Evolutionary conservation across 2,329 filamentous ascomycete genomes (phyloP).

Genomic region (Aureobasidium sp.): DNA sequence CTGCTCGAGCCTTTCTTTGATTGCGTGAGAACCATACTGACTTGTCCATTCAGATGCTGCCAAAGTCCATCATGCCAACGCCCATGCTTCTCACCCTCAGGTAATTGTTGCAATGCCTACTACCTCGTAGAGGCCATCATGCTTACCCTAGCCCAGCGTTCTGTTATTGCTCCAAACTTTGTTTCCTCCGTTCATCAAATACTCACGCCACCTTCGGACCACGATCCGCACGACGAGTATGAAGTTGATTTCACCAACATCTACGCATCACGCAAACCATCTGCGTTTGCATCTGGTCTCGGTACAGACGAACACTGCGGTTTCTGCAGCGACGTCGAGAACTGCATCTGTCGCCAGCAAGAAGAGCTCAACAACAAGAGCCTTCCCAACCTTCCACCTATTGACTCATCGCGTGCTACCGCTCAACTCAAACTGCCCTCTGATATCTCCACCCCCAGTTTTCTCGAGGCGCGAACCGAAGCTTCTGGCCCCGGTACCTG

Average conservation of each 20-base stretch:
- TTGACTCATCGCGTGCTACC: neutral
- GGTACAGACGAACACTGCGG: slow-evolving; percentile 17
- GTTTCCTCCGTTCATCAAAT: slow-evolving; percentile 4
- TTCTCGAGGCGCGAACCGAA: slow-evolving; percentile 10
- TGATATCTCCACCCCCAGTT: slow-evolving; percentile 3
- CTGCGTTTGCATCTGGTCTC: neutral
- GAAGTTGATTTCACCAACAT: slow-evolving; percentile 19
- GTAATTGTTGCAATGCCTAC: neutral
- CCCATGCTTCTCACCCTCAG: slow-evolving; percentile 1
- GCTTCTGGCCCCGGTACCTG: slow-evolving; percentile 18
- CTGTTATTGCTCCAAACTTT: neutral
- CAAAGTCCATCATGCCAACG: neutral
- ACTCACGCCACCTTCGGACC: slow-evolving; percentile 17
- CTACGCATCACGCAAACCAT: slow-evolving; percentile 9
- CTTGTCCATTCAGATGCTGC: neutral
- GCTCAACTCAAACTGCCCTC: neutral
- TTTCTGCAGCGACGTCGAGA: slow-evolving; percentile 17
- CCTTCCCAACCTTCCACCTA: neutral
- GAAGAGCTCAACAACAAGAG: slow-evolving; percentile 13
- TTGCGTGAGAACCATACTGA: neutral
- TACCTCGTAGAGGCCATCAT: neutral
- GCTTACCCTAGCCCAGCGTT: neutral
- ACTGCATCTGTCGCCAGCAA: slow-evolving; percentile 17
- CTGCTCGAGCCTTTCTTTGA: neutral
- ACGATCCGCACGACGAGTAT: slow-evolving; percentile 1